Conservation (phyloP, 2,329 filamentous ascomycete species). For the Thelonectria rubi region DNA sequence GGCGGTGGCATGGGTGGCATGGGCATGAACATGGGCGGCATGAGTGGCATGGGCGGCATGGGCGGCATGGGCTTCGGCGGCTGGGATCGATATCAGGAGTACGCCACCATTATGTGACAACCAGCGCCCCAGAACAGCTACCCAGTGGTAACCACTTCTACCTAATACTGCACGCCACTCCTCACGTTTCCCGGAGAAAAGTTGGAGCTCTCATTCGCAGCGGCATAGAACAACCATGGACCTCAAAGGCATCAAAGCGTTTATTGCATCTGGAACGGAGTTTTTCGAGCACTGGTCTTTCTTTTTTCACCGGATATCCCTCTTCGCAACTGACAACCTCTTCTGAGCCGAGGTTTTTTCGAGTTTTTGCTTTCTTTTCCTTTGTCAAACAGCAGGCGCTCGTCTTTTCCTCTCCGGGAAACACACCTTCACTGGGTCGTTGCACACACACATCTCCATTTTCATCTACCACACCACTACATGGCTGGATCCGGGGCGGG, state of each 20-base stretch:
- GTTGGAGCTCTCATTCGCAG: conserved; percentile 47
- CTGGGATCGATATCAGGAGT: conserved; percentile 88
- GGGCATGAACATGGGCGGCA: conserved; percentile 58
- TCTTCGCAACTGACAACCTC: conserved; percentile 41
- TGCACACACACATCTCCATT: conserved; percentile 50
- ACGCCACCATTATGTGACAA: conserved; percentile 87
- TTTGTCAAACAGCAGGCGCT: conserved; percentile 55
- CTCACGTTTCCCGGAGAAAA: conserved; percentile 47
- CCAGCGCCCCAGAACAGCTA: conserved; percentile 59
- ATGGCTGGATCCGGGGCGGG: conserved; percentile 64
- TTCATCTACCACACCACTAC: conserved; percentile 55
- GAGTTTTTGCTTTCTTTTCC: conserved; percentile 41
- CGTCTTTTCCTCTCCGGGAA: conserved; percentile 51
- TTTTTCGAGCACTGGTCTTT: conserved; percentile 45
- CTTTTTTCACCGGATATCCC: conserved; percentile 48
- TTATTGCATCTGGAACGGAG: conserved; percentile 56
- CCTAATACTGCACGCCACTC: conserved; percentile 48
- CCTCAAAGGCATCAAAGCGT: conserved; percentile 53
- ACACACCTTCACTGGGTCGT: conserved; percentile 43
- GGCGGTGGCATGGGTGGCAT: conserved; percentile 72
- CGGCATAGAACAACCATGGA: conserved; percentile 50
- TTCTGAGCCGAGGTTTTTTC: conserved; percentile 32
- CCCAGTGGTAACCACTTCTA: conserved; percentile 59
- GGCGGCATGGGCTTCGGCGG: conserved; percentile 81
- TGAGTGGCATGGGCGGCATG: conserved; percentile 58